Evolutionary conservation across 2,329 filamentous ascomycete species (phyloP).

Genomic region (Diaporthe amygdali): DNA sequence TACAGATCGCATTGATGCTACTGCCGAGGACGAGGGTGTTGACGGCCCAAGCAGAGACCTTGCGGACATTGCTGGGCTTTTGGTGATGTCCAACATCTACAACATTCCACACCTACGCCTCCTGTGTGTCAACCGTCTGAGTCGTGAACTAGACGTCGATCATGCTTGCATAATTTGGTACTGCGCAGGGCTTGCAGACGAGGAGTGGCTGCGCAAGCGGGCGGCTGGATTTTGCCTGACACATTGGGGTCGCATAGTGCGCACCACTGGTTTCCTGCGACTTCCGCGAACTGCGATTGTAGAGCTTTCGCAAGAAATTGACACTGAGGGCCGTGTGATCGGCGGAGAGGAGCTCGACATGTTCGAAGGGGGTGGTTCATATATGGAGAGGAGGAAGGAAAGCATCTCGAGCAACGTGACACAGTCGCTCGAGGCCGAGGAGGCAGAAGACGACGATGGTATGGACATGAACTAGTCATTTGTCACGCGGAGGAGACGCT

Average conservation of each 20-base stretch:
- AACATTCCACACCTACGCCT: constrained; percentile 93
- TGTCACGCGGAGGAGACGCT: constrained; percentile 6
- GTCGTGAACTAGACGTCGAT: constrained; percentile 90
- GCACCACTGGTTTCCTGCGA: constrained; percentile 84
- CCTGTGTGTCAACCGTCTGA: constrained; percentile 87
- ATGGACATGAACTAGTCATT: constrained; percentile 59
- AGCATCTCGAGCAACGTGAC: constrained; percentile 66
- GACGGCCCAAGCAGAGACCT: constrained; percentile 76
- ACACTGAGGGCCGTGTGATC: constrained; percentile 89
- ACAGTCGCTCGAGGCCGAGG: constrained; percentile 61
- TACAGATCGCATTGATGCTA: constrained; percentile 82
- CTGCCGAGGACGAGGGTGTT: constrained; percentile 52
- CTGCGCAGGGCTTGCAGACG: constrained; percentile 84
- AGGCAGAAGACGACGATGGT: constrained; percentile 64
- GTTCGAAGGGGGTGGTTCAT: constrained; percentile 48
- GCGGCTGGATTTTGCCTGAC: constrained; percentile 88
- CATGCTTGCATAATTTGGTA: constrained; percentile 98
- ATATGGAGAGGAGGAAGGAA: constrained; percentile 58
- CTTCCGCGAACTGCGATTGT: constrained; percentile 81
- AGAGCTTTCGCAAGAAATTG: constrained; percentile 91
- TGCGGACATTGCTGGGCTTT: constrained; percentile 86
- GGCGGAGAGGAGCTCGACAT: constrained; percentile 80
- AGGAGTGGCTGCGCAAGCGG: constrained; percentile 91
- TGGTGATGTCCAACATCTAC: constrained; percentile 98
- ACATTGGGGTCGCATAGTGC: constrained; percentile 93